These are phyloP conservation scores for Lachnellula cervina DNA, from an alignment of 2,329 filamentous ascomycete species.

Conservation along the genomic window DNA sequence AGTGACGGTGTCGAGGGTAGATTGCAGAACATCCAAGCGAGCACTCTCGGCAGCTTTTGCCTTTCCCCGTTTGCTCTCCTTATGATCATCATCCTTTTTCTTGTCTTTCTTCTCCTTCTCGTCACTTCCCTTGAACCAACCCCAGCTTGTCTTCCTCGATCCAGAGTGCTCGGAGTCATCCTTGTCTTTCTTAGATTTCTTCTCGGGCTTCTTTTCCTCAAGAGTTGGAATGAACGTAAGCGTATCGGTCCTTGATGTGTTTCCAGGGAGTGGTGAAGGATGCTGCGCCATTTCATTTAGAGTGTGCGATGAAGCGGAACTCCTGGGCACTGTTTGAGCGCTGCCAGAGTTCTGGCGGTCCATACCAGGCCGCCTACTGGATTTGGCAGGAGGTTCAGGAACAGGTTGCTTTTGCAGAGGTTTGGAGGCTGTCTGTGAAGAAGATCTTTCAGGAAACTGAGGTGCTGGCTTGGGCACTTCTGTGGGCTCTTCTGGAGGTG, in stretches of 20 bases:
- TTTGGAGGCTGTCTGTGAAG: constrained; percentile 42
- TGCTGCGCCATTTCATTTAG: constrained; percentile 58
- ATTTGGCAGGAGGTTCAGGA: constrained; percentile 45
- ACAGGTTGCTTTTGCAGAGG: constrained; percentile 28
- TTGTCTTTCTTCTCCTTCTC: constrained; percentile 70
- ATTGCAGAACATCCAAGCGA: constrained; percentile 80
- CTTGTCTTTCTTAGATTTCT: constrained; percentile 69
- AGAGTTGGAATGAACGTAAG: constrained; percentile 77
- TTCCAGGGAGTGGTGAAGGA: constrained; percentile 66
- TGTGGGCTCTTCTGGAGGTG: constrained; percentile 29
- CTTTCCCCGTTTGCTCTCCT: constrained; percentile 62
- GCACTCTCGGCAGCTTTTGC: constrained; percentile 65
- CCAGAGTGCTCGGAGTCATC: constrained; percentile 54
- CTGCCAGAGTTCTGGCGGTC: constrained; percentile 29
- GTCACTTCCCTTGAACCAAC: constrained; percentile 73
- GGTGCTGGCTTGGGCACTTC: constrained; percentile 20
- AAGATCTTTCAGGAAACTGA: constrained; percentile 49
- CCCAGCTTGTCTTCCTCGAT: constrained; percentile 75
- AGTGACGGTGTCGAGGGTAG: constrained; percentile 67
- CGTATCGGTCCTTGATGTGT: constrained; percentile 66
- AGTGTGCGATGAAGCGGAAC: constrained; percentile 15
- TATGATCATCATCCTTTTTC: constrained; percentile 53
- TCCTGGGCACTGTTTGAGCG: constrained; percentile 21
- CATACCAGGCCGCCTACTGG: constrained; percentile 38
- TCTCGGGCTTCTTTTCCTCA: constrained; percentile 72